These are phyloP conservation scores for Gymnopus androsaceus DNA, from an alignment of 1,284 basidiomycete species.

Conservation along the genomic window DNA sequence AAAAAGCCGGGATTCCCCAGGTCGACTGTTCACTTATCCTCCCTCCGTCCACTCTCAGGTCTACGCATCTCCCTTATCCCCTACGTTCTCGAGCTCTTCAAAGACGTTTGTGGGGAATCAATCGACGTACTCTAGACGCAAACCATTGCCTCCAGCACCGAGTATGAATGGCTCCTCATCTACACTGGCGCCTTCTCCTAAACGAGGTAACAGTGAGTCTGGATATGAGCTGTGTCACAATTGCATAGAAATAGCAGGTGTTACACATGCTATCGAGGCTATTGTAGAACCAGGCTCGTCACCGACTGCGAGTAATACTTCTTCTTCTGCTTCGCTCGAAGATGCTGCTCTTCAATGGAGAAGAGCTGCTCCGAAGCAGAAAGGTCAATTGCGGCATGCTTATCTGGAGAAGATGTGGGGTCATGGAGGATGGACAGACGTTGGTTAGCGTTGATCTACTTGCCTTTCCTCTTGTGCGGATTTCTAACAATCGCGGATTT, in stretches of 20 bases:
- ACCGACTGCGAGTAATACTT: slow-evolving; percentile 38
- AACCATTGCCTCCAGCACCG: slow-evolving; percentile 42
- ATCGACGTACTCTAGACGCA: slow-evolving; percentile 25
- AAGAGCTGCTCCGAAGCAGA: slow-evolving; percentile 64
- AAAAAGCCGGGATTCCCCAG: slow-evolving; percentile 37
- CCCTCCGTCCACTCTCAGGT: slow-evolving; percentile 8
- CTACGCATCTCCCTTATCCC: slow-evolving; percentile 25
- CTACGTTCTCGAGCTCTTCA: slow-evolving; percentile 44
- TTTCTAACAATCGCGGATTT: too few species aligned
- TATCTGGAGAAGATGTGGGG: slow-evolving; percentile 87
- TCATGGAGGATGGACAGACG: slow-evolving; percentile 78
- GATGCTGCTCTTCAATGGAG: slow-evolving; percentile 58
- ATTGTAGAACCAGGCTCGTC: slow-evolving; percentile 49
- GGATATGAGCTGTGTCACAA: slow-evolving; percentile 84
- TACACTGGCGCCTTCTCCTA: slow-evolving; percentile 19
- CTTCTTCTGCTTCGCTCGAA: slow-evolving; percentile 46
- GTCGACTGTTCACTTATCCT: slow-evolving; percentile 18
- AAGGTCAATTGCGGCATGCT: slow-evolving; percentile 77
- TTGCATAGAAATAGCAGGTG: slow-evolving; percentile 77
- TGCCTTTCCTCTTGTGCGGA: neutral
- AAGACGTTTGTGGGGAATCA: slow-evolving; percentile 31
- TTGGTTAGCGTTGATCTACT: slow-evolving; percentile 57
- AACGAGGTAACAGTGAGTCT: slow-evolving; percentile 22
- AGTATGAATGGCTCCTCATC: slow-evolving; percentile 24
- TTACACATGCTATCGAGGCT: slow-evolving; percentile 72